Evolutionary conservation across 225 moss, liverwort and hornwort species (phyloP).

Genomic region (Antitrichia curtipendula): DNA sequence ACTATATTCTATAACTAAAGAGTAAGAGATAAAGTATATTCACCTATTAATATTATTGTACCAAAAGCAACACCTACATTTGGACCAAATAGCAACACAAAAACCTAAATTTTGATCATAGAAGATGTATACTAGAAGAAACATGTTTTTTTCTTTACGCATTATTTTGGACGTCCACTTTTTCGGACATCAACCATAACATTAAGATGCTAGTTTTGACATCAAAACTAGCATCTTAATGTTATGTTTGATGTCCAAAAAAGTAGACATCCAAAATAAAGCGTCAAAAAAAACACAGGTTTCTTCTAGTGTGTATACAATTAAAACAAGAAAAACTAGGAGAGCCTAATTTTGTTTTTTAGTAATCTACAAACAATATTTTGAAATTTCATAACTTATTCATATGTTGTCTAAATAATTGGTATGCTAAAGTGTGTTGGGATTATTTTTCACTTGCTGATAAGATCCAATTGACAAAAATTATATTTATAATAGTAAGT

Average conservation of each 20-base stretch:
- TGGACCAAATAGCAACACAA: neutral
- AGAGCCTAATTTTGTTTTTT: neutral
- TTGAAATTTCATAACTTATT: neutral
- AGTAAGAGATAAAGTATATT: neutral
- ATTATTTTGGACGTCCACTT: too few species aligned
- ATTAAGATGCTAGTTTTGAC: too few species aligned
- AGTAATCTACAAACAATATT: neutral
- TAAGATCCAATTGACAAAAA: neutral
- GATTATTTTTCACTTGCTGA: neutral
- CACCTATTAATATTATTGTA: too few species aligned
- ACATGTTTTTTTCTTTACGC: too few species aligned
- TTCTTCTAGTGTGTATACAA: too few species aligned
- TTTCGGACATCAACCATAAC: too few species aligned
- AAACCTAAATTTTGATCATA: neutral
- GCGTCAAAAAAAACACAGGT: too few species aligned
- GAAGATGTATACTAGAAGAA: too few species aligned
- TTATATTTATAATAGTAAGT: neutral
- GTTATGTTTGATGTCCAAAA: too few species aligned
- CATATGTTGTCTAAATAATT: neutral
- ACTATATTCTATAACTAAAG: too few species aligned
- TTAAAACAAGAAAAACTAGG: neutral
- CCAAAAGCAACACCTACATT: neutral
- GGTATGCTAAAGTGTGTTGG: neutral
- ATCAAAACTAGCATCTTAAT: too few species aligned
- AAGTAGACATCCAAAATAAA: too few species aligned